phyloP scores from a whole-genome alignment of 1,139 yeast genomes.

The Arxiozyma heterogenica region DNA sequence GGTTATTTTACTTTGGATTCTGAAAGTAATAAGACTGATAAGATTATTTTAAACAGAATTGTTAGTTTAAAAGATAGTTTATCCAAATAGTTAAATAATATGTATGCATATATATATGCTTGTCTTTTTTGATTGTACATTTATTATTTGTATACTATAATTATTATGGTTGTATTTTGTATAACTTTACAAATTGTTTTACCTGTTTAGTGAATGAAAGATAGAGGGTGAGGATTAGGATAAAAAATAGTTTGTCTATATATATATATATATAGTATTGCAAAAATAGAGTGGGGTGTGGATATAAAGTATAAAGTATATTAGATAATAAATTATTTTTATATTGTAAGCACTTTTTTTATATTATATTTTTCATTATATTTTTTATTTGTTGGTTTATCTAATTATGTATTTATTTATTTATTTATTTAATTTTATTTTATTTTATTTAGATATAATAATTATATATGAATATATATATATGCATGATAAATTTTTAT shows the following conservation, averaged over 20 bases:
- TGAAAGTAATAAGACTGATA: constrained; percentile 49
- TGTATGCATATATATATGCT: too few relatives aligned
- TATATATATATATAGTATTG: too few relatives aligned
- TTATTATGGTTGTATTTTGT: too few relatives aligned
- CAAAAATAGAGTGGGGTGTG: too few relatives aligned
- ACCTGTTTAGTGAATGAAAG: too few relatives aligned
- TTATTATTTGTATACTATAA: not conserved
- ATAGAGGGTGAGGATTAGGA: too few relatives aligned
- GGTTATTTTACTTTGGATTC: constrained; percentile 92
- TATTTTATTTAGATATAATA: not conserved
- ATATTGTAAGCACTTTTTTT: too few relatives aligned
- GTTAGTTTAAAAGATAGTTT: constrained; percentile 71
- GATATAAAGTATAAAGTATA: too few relatives aligned
- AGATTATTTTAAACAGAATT: constrained; percentile 70
- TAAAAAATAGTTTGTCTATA: too few relatives aligned
- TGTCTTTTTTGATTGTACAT: not conserved
- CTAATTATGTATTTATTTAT: not conserved
- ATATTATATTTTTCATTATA: not conserved
- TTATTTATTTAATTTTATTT: not conserved
- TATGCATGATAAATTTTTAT: too few relatives aligned
- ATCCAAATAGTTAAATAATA: constrained; percentile 4
- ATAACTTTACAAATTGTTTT: too few relatives aligned
- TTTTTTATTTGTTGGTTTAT: not conserved
- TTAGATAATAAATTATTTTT: too few relatives aligned
- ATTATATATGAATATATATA: not conserved